phyloP scores from a whole-genome alignment of 371 early-diverging fungal species.

The Chytridiales sp. region DNA sequence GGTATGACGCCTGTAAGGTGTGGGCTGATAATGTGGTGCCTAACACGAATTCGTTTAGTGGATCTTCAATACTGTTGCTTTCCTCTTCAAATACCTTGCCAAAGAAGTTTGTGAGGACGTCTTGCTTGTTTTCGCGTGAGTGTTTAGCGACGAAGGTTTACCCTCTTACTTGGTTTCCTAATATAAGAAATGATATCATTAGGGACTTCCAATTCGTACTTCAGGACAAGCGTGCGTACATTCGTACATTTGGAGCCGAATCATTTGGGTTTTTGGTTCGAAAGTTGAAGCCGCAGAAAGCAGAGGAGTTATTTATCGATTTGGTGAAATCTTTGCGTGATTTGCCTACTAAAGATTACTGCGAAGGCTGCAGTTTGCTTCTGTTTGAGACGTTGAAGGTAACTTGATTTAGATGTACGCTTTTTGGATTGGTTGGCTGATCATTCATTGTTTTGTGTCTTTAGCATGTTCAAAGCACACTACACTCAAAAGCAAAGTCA shows the following conservation, averaged over 20 bases:
- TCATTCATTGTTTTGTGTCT: neutral
- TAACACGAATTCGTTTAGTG: conserved; percentile 47
- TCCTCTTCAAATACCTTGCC: conserved; percentile 84
- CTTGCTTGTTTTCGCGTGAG: conserved; percentile 63
- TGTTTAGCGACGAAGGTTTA: neutral
- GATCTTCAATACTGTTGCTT: conserved; percentile 84
- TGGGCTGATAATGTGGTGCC: neutral
- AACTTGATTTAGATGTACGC: neutral
- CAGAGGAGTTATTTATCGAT: conserved; percentile 49
- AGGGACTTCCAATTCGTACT: conserved; percentile 12
- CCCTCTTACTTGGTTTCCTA: neutral
- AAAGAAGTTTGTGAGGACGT: conserved; percentile 68
- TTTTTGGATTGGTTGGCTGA: neutral
- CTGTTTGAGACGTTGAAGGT: conserved; percentile 77
- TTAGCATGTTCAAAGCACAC: conserved; percentile 25
- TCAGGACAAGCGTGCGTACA: conserved; percentile 49
- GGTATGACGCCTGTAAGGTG: conserved; percentile 38
- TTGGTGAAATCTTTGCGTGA: conserved; percentile 60
- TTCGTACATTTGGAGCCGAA: conserved; percentile 89
- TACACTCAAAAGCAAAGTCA: conserved; percentile 23
- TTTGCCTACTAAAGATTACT: conserved; percentile 54
- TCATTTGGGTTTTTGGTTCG: conserved; percentile 87
- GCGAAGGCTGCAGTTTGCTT: conserved; percentile 74
- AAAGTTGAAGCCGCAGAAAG: conserved; percentile 62
- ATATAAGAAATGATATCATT: conserved; percentile 2